Percentiles rank a stretch among this genome's conserved stretches.
Conservation (phyloP, 108 stramenopile species). For the Nitzschia sp. region DNA sequence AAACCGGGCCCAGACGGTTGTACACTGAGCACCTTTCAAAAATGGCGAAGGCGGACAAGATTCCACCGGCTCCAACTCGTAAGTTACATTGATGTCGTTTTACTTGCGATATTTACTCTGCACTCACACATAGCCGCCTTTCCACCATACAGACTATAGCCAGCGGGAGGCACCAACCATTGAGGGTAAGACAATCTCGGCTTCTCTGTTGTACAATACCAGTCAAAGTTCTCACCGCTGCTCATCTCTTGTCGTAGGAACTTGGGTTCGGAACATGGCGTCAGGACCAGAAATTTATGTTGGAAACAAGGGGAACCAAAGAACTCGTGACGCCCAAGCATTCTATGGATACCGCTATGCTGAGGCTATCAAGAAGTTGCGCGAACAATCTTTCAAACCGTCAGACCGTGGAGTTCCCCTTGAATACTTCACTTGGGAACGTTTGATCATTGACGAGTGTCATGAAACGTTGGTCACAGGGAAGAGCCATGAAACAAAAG, state of each 20-base stretch:
- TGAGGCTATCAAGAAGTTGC: conserved; percentile 52
- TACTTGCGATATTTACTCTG: not conserved
- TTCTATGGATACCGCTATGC: conserved; percentile 58
- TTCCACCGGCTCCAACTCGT: conserved; percentile 47
- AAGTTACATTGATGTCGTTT: conserved; percentile 13
- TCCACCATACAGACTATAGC: conserved; percentile 14
- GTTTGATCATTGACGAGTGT: conserved; percentile 76
- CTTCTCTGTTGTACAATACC: too few species aligned
- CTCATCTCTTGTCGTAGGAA: conserved; percentile 11
- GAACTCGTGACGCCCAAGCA: conserved; percentile 10
- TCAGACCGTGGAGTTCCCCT: conserved; percentile 65
- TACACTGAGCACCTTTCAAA: conserved; percentile 49
- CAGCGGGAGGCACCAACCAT: conserved; percentile 55
- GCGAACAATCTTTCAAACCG: conserved; percentile 47
- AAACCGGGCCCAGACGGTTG: conserved; percentile 21
- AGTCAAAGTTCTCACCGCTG: not conserved
- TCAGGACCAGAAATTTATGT: conserved; percentile 59
- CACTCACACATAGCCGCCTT: not conserved
- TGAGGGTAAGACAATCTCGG: conserved; percentile 25
- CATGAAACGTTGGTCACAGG: conserved; percentile 21
- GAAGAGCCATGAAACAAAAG: conserved; percentile 9
- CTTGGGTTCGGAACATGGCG: conserved; percentile 54
- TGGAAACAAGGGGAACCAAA: conserved; percentile 39
- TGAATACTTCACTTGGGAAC: conserved; percentile 75
- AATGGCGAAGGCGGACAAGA: conserved; percentile 35